Evolutionary conservation across 257 asterid species (phyloP).

Genomic region (Capsicum baccatum): DNA sequence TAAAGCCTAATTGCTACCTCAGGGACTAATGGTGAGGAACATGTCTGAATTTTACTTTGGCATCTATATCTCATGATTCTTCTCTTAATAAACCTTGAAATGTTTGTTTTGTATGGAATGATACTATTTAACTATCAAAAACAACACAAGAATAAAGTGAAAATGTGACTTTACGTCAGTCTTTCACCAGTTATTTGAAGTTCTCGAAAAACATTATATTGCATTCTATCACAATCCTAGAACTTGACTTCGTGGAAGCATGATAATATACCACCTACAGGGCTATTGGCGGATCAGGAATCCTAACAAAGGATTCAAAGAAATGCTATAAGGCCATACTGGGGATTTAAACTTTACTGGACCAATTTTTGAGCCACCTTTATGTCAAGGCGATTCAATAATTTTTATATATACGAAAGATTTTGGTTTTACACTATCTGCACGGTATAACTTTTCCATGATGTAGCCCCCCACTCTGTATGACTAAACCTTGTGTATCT

Average conservation of each 20-base stretch:
- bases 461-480: not conserved
- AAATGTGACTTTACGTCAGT: not conserved
- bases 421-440: not conserved
- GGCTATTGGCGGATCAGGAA: not conserved
- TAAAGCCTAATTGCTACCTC: not conserved
- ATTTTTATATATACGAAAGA: not conserved
- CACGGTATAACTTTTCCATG: not conserved
- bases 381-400: not conserved
- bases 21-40: not conserved
- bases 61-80: not conserved
- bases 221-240: not conserved
- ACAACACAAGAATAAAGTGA: not conserved
- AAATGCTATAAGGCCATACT: conserved; percentile 9
- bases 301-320: not conserved
- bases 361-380: not conserved
- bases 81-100: conserved; percentile 6
- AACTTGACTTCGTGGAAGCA: not conserved
- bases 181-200: not conserved
- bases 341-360: not conserved
- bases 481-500: not conserved
- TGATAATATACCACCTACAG: not conserved
- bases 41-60: not conserved
- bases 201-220: not conserved
- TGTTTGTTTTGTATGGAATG: conserved; percentile 14
- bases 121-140: not conserved